Evolutionary conservation across 2,329 filamentous ascomycete genomes (phyloP), one percentile per base, ranked within the genome.

Genomic region (Tolypocladium ophioglossoides): DNA sequence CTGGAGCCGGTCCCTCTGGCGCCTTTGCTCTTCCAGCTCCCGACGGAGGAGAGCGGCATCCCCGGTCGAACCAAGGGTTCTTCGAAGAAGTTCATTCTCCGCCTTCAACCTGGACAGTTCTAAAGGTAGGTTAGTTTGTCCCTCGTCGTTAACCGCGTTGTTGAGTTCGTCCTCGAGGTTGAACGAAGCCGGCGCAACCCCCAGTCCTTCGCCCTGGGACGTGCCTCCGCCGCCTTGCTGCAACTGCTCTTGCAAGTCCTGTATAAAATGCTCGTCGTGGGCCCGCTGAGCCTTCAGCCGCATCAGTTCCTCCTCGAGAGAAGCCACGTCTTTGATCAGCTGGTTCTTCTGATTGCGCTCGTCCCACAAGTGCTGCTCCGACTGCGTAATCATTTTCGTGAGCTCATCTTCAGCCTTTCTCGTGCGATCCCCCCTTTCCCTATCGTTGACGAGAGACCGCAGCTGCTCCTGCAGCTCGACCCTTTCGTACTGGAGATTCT

Each of bases 121-220:
- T 20, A 82, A 66, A 12, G 74, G 72, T 50, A 79, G 68, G 52
- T 72, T 73, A 12, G 68, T 63, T 14, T 69, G 66, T 14, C 58
- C 62, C 39, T 68, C 67, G 7, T 72, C 69, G 55, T 72, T 70
- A 41, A 65, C 64, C 27, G 77, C 75, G 55, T 73, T 73, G 52
- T 80, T 77, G 5, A 86, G 72, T 64, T 86, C 83, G 56, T 84
- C 78, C 65, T 84, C 82, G 10, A 86, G 75, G 56, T 70, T 80
- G 41, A 77, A 70, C 41, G 60, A 48, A 10, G 58, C 55, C 30
- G 62, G 52, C 10, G 54, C 53, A 32, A 48, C 56, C 8, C 59
- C 58, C 24, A 61, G 37, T 18, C 47, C 53, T 41, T 57, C 61
- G 14, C 56, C 61, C 38, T 64, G 61, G 32, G 61, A 32, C 18